phyloP scores from a whole-genome alignment of 2,329 filamentous ascomycete genomes.

The Penicillium verrucosum region DNA sequence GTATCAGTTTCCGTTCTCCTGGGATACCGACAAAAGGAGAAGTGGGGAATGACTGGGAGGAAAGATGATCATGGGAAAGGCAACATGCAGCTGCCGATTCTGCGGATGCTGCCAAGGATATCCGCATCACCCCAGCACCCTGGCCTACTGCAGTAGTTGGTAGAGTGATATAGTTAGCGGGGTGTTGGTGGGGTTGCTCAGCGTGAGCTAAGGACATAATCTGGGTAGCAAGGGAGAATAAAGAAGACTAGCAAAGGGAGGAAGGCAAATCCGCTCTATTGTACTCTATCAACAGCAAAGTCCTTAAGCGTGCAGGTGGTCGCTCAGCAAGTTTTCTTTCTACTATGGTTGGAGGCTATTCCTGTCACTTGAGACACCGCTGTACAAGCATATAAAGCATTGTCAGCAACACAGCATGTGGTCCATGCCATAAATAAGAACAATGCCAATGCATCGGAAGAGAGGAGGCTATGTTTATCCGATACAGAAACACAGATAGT shows the following conservation, averaged over 20 bases:
- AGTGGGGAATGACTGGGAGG: not conserved
- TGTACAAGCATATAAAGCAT: not conserved
- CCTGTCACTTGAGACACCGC: conserved; percentile 5
- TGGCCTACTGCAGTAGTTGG: not conserved
- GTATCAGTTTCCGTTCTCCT: not conserved
- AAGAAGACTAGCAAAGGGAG: not conserved
- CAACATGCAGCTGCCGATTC: not conserved
- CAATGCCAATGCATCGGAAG: not conserved
- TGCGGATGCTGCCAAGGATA: not conserved
- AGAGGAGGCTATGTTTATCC: not conserved
- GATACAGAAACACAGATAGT: not conserved
- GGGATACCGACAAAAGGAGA: not conserved
- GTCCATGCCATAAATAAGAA: not conserved
- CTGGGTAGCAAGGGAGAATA: not conserved
- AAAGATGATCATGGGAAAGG: not conserved
- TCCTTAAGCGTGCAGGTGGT: not conserved
- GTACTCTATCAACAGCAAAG: not conserved
- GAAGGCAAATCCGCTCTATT: not conserved
- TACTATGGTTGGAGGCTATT: conserved; percentile 1
- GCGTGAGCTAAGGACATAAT: not conserved
- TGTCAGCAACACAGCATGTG: not conserved
- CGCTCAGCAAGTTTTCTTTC: not conserved
- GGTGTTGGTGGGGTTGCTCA: conserved; percentile 5
- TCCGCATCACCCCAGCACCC: conserved; percentile 4
- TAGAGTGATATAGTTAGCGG: conserved; percentile 2